These are phyloP conservation scores for Ogataea henricii DNA, from an alignment of 805 yeast species.

Conservation along the genomic window DNA sequence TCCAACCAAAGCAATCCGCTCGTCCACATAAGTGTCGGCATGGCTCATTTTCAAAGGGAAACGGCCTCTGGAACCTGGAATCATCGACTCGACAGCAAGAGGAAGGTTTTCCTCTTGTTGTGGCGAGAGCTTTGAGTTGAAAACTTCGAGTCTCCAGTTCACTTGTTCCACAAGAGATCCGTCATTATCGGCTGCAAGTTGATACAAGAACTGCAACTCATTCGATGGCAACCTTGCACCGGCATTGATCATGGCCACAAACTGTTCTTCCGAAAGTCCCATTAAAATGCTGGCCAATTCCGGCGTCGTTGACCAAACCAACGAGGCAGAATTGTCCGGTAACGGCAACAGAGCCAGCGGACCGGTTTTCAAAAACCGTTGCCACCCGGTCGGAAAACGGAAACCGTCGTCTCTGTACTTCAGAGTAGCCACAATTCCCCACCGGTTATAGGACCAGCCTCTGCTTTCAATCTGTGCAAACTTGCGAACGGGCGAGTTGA, in stretches of 20 bases:
- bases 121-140: conserved; percentile 33
- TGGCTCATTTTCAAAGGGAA: conserved; percentile 89
- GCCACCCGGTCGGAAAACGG: conserved; percentile 77
- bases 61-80: conserved; percentile 70
- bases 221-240: conserved; percentile 77
- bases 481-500: conserved; percentile 85
- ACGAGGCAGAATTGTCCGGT: conserved; percentile 82
- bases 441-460: conserved; percentile 89
- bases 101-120: conserved; percentile 66
- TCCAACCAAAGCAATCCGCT: conserved; percentile 89
- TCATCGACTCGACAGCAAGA: conserved; percentile 58
- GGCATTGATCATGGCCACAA: conserved; percentile 77
- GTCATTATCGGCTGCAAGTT: conserved; percentile 38
- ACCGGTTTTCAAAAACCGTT: conserved; percentile 86
- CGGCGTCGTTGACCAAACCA: conserved; percentile 92
- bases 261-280: conserved; percentile 58
- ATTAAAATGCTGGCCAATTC: conserved; percentile 66
- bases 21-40: conserved; percentile 84
- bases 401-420: conserved; percentile 71
- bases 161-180: conserved; percentile 65
- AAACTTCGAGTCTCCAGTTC: conserved; percentile 62
- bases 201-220: conserved; percentile 73
- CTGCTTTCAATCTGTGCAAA: conserved; percentile 81
- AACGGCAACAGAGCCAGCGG: conserved; percentile 91
- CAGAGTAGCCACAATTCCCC: conserved; percentile 92